These are phyloP conservation scores for Paraphoma sp. DNA, from an alignment of 2,329 filamentous ascomycete species.

Conservation along the genomic window DNA sequence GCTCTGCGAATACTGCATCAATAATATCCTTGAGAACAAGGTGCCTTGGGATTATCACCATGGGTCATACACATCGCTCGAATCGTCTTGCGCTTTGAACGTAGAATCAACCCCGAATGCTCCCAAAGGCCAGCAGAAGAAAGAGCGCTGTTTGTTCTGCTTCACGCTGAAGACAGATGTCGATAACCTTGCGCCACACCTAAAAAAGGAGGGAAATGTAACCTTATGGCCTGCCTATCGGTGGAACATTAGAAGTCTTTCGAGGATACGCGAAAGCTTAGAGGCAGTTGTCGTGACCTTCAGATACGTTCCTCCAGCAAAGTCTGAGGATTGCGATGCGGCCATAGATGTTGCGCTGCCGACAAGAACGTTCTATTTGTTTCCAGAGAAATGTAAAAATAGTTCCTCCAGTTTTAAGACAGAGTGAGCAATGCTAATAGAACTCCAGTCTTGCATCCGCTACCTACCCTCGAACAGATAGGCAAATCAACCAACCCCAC, in stretches of 20 bases:
- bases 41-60: conserved; percentile 5
- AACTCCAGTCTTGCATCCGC: conserved; percentile 6
- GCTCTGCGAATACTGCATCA: conserved; percentile 6
- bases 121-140: not conserved
- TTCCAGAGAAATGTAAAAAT: conserved; percentile 17
- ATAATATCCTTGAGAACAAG: conserved; percentile 5
- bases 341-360: conserved; percentile 4
- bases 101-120: not conserved
- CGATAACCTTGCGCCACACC: conserved; percentile 8
- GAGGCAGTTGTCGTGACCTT: conserved; percentile 27
- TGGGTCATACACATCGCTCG: not conserved
- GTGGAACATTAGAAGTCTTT: conserved; percentile 26
- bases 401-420: not conserved
- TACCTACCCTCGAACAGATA: conserved; percentile 13
- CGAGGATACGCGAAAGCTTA: conserved; percentile 18
- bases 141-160: conserved; percentile 17
- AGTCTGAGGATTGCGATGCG: not conserved
- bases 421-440: not conserved
- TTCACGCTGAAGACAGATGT: conserved; percentile 16
- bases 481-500: conserved; percentile 10
- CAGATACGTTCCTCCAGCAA: conserved; percentile 12
- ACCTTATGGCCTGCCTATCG: conserved; percentile 18
- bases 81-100: not conserved
- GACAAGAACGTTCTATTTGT: conserved; percentile 24
- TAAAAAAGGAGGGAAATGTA: conserved; percentile 8